A percentile compares a stretch with the other conserved stretches of the same genome.
Conservation (phyloP, 371 early-diverging fungal species). For the Parasitella parasitica region DNA sequence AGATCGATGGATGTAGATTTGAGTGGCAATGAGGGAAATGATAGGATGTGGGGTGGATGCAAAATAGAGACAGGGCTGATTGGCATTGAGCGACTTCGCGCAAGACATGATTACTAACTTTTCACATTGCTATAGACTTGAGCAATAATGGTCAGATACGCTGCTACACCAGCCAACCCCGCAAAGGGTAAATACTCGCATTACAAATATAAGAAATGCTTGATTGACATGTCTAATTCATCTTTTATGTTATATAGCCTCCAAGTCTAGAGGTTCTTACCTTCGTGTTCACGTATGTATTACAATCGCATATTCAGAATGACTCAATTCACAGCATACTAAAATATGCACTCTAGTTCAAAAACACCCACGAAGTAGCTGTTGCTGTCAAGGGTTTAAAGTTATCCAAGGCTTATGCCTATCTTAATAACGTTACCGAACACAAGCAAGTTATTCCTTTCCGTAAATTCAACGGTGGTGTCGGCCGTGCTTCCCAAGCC, state of each 20-base stretch:
- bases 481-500: constrained; percentile 98
- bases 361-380: constrained; percentile 99
- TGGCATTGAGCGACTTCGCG: neutral
- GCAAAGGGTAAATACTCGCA: constrained; percentile 45
- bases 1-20: constrained; percentile 11
- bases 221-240: neutral
- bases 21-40: neutral
- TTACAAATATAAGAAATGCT: neutral
- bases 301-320: neutral
- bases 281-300: constrained; percentile 38
- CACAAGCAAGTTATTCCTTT: constrained; percentile 99
- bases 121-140: constrained; percentile 17
- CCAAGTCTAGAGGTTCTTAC: constrained; percentile 44
- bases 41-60: neutral
- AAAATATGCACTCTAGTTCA: too few relatives aligned
- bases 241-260: constrained; percentile 12
- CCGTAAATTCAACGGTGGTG: constrained; percentile 97
- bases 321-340: too few relatives aligned
- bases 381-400: constrained; percentile 93
- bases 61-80: neutral
- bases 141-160: constrained; percentile 59
- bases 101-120: neutral
- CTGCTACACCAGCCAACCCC: constrained; percentile 56
- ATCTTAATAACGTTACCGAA: constrained; percentile 94
- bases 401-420: constrained; percentile 92